Conservation (phyloP, 129 eudicot species). For the Logfia minima region DNA sequence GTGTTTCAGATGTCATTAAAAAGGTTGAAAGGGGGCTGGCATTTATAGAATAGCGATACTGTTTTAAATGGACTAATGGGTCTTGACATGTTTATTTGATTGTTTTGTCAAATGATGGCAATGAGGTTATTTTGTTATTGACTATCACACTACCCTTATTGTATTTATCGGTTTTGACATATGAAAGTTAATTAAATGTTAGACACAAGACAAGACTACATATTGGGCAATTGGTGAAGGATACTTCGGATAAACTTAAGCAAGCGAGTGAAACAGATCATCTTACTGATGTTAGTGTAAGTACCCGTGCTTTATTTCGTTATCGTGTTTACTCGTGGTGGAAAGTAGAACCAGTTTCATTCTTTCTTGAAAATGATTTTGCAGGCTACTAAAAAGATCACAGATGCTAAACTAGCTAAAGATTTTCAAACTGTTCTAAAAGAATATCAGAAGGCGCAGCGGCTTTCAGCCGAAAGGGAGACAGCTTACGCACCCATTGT, state of each 20-base stretch:
- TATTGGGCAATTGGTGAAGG: conserved; percentile 71
- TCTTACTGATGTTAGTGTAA: conserved; percentile 52
- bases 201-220: conserved; percentile 64
- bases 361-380: background rate
- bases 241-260: conserved; percentile 72
- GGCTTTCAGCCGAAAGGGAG: conserved; percentile 74
- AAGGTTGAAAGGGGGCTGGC: background rate
- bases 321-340: conserved; percentile 1
- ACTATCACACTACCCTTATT: background rate
- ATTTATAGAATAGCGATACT: background rate
- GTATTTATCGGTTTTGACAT: background rate
- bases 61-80: background rate
- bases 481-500: conserved; percentile 58
- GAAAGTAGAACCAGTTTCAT: background rate
- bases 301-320: conserved; percentile 6
- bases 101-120: background rate
- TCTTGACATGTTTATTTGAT: background rate
- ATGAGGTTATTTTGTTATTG: background rate
- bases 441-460: conserved; percentile 78
- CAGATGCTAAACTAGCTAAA: conserved; percentile 81
- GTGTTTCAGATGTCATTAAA: background rate
- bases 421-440: conserved; percentile 68
- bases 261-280: conserved; percentile 67
- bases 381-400: conserved; percentile 64
- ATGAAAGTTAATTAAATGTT: conserved; percentile 14